Conservation (phyloP, 768 basidiomycete species). For the Pisolithus orientalis region DNA sequence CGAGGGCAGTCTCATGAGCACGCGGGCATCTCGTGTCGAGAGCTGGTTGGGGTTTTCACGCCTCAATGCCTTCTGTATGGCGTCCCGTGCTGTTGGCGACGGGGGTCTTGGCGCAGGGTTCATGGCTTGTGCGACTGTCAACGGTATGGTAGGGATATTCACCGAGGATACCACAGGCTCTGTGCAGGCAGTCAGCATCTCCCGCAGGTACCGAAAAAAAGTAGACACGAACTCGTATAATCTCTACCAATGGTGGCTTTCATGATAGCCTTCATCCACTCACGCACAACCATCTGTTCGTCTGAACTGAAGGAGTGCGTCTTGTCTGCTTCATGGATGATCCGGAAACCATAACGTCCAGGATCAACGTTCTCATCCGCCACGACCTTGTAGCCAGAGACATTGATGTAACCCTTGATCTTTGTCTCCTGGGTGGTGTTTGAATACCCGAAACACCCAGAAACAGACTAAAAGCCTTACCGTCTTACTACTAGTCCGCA, state of each 20-base stretch:
- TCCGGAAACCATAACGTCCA: constrained; percentile 91
- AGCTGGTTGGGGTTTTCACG: constrained; percentile 82
- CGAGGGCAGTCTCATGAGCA: constrained; percentile 58
- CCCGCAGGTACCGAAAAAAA: background rate
- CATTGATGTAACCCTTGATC: constrained; percentile 94
- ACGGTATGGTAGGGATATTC: constrained; percentile 93
- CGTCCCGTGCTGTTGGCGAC: constrained; percentile 80
- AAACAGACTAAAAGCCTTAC: constrained; percentile 4
- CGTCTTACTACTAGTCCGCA: constrained; percentile 66
- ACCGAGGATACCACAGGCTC: constrained; percentile 94
- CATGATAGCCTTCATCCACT: constrained; percentile 99
- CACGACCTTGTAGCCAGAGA: constrained; percentile 86
- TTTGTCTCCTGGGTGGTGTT: constrained; percentile 64
- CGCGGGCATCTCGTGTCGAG: constrained; percentile 70
- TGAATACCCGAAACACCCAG: background rate
- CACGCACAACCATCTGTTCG: constrained; percentile 78
- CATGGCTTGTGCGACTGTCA: constrained; percentile 94
- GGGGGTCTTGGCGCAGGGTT: constrained; percentile 93
- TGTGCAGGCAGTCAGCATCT: constrained; percentile 23
- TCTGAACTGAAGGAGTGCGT: constrained; percentile 90
- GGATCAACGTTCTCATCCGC: constrained; percentile 90
- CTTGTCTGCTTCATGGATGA: constrained; percentile 84
- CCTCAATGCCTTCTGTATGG: constrained; percentile 81
- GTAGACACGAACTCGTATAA: constrained; percentile 66
- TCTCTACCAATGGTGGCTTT: constrained; percentile 96